These are phyloP conservation scores for Quercus rubra DNA, from an alignment of 306 rosid species.

Conservation along the genomic window DNA sequence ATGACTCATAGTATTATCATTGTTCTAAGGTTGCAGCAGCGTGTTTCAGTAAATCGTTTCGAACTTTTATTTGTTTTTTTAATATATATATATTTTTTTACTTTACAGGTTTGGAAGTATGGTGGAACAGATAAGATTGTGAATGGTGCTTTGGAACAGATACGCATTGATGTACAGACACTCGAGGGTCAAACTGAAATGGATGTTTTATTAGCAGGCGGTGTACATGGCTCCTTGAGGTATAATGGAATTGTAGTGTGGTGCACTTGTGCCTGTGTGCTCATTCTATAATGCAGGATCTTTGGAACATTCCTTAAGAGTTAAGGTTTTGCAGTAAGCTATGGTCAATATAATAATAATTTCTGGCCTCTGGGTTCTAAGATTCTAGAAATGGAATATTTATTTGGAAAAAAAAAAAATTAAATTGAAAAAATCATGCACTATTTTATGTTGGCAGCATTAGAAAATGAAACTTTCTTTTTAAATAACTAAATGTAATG, in stretches of 20 bases:
- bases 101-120: slow-evolving; percentile 78
- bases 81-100: not conserved
- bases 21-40: not conserved
- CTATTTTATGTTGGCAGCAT: not conserved
- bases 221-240: slow-evolving; percentile 60
- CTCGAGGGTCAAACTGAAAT: slow-evolving; percentile 50
- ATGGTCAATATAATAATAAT: not conserved
- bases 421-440: not conserved
- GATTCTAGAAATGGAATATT: not conserved
- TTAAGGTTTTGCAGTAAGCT: slow-evolving; percentile 1
- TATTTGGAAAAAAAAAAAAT: no score
- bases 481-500: not conserved
- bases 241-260: slow-evolving; percentile 22
- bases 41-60: not conserved
- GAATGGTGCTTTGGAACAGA: slow-evolving; percentile 66
- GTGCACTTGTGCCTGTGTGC: not conserved
- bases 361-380: not conserved
- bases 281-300: not conserved
- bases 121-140: slow-evolving; percentile 38
- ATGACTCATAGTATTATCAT: not conserved
- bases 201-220: slow-evolving; percentile 58
- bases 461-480: not conserved
- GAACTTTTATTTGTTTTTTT: not conserved
- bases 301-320: not conserved
- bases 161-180: slow-evolving; percentile 50